Conservation (phyloP, 2,329 filamentous ascomycete genomes). For the Byssochlamys sp. region DNA sequence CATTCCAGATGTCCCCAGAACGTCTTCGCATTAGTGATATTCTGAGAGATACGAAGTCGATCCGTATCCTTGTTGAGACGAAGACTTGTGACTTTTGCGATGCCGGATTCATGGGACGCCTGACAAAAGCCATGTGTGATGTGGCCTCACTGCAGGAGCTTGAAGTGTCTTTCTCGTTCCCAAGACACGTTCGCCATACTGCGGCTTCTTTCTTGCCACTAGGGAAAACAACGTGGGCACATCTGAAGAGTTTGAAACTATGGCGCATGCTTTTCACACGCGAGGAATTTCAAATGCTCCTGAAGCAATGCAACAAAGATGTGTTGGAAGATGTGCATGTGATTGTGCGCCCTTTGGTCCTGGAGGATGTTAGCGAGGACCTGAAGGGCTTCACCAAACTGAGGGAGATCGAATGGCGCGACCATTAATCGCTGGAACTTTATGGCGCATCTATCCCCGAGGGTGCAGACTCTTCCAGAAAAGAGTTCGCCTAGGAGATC, state of each 20-base stretch:
- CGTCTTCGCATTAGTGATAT: neutral
- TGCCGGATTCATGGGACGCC: no score
- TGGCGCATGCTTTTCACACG: accelerated
- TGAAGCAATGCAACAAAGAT: neutral
- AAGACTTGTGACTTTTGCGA: no score
- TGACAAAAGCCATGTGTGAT: neutral
- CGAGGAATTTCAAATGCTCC: neutral
- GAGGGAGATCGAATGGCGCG: no score
- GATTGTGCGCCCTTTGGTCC: no score
- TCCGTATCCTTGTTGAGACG: no score
- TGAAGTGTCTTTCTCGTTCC: neutral
- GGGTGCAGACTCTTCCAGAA: no score
- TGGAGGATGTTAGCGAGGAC: neutral
- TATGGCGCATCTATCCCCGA: no score
- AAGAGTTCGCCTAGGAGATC: no score
- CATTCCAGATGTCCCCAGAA: neutral
- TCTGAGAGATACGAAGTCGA: neutral
- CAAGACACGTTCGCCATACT: no score
- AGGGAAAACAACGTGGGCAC: neutral
- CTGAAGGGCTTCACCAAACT: no score
- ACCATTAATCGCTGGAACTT: no score
- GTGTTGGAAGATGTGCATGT: neutral
- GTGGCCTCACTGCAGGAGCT: neutral
- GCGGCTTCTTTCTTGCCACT: neutral
- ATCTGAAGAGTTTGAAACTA: neutral